These are phyloP conservation scores for Asparagopsis taxiformis DNA, from an alignment of 31 red algal species.

Conservation along the genomic window DNA sequence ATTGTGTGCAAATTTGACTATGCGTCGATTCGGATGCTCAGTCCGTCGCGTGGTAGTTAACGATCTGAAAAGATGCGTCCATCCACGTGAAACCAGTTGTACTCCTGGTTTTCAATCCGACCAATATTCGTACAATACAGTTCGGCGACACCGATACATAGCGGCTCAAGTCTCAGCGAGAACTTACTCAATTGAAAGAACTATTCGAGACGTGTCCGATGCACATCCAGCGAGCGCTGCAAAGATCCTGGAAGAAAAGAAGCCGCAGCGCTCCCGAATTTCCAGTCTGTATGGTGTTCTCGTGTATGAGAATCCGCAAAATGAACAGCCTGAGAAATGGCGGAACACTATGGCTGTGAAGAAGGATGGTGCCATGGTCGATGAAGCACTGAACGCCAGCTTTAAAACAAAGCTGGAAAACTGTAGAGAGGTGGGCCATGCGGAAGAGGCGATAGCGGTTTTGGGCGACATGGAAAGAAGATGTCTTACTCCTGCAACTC, in stretches of 20 bases:
- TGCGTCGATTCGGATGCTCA: too few relatives aligned
- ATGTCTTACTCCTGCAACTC: constrained; percentile 8
- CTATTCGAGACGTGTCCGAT: too few relatives aligned
- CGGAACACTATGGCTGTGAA: constrained; percentile 14
- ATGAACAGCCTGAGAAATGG: not conserved
- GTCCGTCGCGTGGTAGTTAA: too few relatives aligned
- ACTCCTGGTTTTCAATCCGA: too few relatives aligned
- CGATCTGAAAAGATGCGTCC: too few relatives aligned
- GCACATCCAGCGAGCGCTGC: too few relatives aligned
- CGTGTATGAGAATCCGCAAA: constrained; percentile 21
- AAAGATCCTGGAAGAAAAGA: too few relatives aligned
- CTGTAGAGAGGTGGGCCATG: not conserved
- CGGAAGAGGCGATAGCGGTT: constrained; percentile 10
- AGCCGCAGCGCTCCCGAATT: not conserved
- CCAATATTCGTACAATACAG: not conserved
- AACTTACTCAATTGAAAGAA: too few relatives aligned
- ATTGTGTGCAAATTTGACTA: too few relatives aligned
- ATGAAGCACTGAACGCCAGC: constrained; percentile 3
- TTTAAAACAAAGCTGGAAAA: not conserved
- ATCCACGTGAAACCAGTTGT: too few relatives aligned
- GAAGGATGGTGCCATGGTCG: constrained; percentile 2
- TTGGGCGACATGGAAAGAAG: constrained; percentile 18
- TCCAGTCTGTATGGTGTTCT: constrained; percentile 38
- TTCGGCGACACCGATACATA: constrained; percentile 1
- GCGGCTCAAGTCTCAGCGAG: too few relatives aligned